Base-by-base conservation (phyloP, 2,329 filamentous ascomycete genomes). In the Aspergillus costaricaensis region DNA sequence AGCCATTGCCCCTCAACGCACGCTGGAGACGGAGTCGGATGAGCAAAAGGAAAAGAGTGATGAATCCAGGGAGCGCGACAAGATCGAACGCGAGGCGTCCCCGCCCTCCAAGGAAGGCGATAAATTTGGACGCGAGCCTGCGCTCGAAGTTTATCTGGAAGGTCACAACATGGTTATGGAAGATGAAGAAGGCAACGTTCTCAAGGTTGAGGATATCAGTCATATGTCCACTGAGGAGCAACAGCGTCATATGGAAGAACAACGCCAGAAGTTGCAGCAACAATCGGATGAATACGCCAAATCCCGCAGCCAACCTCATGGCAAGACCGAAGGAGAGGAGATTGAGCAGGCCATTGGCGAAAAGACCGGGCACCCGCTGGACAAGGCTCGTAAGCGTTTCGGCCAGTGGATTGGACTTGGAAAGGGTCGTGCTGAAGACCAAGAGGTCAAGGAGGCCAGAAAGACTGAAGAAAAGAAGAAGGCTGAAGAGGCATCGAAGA, bases 131-230 rank as follows among this genome's bases (percentile, higher is more conserved):
- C 54, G 76, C 73, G 65, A 75, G 62, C 68, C 76, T 17, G 68
- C 74, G 39, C 74, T 91, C 9, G 87, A 96, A 63, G 84, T 93
- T 0, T 97, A 89, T 67, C 86, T 93, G 65, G 92, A 97, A 77
- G 92, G 93, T 1, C 75, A 88, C 56, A 77, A 96, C 21, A 84
- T 95, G 41, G 80, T 97, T 6, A 86, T 96, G 58, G 94, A 98
- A 75, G 90, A 96, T 68, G 82, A 88, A 63, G 89, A 96, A 59
- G 94, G 94, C 7, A 93, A 97, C 57, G 93, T 97, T 2, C 74
- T 97, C 5, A 86, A 86, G 17, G 85, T 91, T 0, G 82, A 88
- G 65, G 76, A 85, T 44, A 82, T 74, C 10, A 72, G 66, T 15
- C 67, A 78, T 36, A 71, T 80, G 63, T 77, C 75, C 49, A 82